These are phyloP conservation scores for Termitomyces sp. DNA, from an alignment of 768 basidiomycete species.

Conservation along the genomic window DNA sequence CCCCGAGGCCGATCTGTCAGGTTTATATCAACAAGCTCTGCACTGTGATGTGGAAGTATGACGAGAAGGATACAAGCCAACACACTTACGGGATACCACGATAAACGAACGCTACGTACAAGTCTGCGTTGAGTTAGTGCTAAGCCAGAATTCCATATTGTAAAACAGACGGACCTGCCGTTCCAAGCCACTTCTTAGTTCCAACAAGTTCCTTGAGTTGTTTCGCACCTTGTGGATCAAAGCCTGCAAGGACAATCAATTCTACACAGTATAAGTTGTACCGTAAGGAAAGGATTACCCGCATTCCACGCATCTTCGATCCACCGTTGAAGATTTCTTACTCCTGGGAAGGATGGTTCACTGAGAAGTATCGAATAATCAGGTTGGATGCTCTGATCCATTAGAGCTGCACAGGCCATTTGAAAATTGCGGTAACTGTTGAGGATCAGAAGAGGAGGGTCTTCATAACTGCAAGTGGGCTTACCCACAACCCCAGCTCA, in stretches of 20 bases:
- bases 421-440: slow-evolving; percentile 76
- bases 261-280: not conserved
- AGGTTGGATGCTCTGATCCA: slow-evolving; percentile 58
- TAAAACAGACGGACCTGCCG: slow-evolving; percentile 46
- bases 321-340: slow-evolving; percentile 71
- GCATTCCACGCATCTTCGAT: slow-evolving; percentile 78
- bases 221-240: slow-evolving; percentile 62
- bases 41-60: slow-evolving; percentile 27
- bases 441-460: not conserved
- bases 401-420: slow-evolving; percentile 70
- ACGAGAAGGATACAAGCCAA: not conserved
- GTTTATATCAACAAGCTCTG: slow-evolving; percentile 63
- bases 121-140: slow-evolving; percentile 35
- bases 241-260: slow-evolving; percentile 37
- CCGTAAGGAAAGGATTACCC: slow-evolving; percentile 39
- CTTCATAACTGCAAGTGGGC: not conserved
- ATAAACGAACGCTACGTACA: slow-evolving; percentile 73
- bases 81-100: slow-evolving; percentile 75
- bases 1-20: slow-evolving; percentile 38
- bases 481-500: slow-evolving; percentile 69
- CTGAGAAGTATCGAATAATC: slow-evolving; percentile 59
- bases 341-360: slow-evolving; percentile 52
- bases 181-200: slow-evolving; percentile 76
- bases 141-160: not conserved
- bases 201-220: slow-evolving; percentile 52